Base-by-base conservation (phyloP, 352 stramenopile genomes). In the Phytopythium kandeliae region DNA sequence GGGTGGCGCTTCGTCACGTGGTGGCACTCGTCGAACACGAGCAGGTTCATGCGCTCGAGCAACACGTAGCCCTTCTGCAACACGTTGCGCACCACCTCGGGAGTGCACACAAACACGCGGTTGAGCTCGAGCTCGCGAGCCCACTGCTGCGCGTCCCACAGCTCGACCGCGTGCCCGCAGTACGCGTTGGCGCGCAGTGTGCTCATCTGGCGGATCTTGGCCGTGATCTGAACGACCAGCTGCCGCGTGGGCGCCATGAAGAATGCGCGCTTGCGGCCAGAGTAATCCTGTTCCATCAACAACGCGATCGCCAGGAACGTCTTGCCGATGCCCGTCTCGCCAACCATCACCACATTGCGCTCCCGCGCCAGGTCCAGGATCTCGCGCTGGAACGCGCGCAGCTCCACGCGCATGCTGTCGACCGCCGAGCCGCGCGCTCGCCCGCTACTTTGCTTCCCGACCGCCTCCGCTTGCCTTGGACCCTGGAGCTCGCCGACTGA, bases 1-100 rank as follows among this genome's bases (percentile, higher is more conserved):
- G 85, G 85, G 33, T 96, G 86, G 44, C 85, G 85, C 64, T 95
- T 95, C 24, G 69, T 84, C 36, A 90, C 84, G 65, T 94, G 79
- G 60, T 96, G 87, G 62, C 87, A 96, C 65, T 96, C 87, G 60
- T 96, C 87, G 54, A 96, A 91, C 26, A 96, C 75, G 19, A 96
- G 67, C 54, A 96, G 38, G 57, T 92, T 92, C 61, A 93, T 87
- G 45, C 63, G 65, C 19, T 69, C 58, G 48, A 96, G 74, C 17
- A 57, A 66, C 48, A 96, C 69, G 64, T 92, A 95, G 12, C 85
- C 87, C 28, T 89, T 87, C 44, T 89, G 71, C 13, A 96, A 62
- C 53, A 91, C 60, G 50, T 86, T 93, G 51, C 85, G 78, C 42
- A 95, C 65, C 43, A 95, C 82, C 65, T 92, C 83, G 19, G 87